Base-by-base conservation (phyloP, 768 basidiomycete genomes). In the Suillus cothurnatus region DNA sequence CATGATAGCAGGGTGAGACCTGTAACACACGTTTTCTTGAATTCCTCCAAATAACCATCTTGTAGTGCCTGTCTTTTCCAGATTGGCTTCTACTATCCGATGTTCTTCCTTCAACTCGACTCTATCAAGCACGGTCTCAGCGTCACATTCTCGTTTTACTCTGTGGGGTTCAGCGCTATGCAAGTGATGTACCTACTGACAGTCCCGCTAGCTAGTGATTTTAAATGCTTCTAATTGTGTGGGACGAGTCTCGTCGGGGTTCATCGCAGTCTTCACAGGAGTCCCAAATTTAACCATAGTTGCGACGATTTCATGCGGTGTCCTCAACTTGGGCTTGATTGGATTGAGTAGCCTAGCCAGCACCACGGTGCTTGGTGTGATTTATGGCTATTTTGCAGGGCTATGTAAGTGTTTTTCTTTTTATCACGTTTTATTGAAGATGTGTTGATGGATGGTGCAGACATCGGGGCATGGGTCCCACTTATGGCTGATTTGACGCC, bases 71-170 rank as follows among this genome's bases (percentile, higher is more conserved):
- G 0, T 62, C 19, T 77, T 49, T 76, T 79, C 19, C 70, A 80
- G 6, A 67, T 72, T 1, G 83, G 81, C 3, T 69, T 85, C 38
- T 86, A 79, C 65, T 85, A 79, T 55, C 85, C 86, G 0, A 76
- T 85, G 21, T 88, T 86, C 73, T 88, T 84, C 70, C 68, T 88
- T 8, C 88, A 89, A 67, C 72, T 88, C 15, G 81, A 84, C 64
- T 79, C 86, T 1, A 76, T 84, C 34, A 73, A 78, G 58, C 84
- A 85, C 62, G 81, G 82, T 1, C 77, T 85, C 45, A 71, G 76
- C 19, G 71, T 79, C 11, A 75, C 72, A n/a, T 75, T 88, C 6
- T 84, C 87, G 0, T 88, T 89, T 65, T 87, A 88, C 65, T 81
- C 81, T 36, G 87, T 88, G 64, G 11, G 73, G 61, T 52, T 36